Percentiles rank a stretch among this genome's conserved stretches.
phyloP scores from a whole-genome alignment of 306 rosid genomes.

The Myrica gale region DNA sequence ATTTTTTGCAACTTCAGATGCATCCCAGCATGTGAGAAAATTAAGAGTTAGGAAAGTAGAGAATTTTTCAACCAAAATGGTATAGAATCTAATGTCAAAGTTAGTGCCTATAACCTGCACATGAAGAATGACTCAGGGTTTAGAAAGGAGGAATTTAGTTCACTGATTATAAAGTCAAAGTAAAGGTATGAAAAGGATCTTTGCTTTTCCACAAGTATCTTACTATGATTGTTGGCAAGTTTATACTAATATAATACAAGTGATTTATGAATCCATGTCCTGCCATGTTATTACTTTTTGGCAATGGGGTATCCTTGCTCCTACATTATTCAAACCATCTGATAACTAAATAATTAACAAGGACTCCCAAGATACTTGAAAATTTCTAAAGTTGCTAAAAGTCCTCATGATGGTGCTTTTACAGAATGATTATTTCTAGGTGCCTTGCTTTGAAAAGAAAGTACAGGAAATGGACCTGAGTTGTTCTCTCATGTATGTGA shows the following conservation, averaged over 20 bases:
- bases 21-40: background rate
- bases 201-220: background rate
- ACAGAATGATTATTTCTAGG: background rate
- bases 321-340: background rate
- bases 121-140: background rate
- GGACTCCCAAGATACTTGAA: background rate
- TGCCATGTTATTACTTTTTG: background rate
- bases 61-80: background rate
- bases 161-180: background rate
- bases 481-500: background rate
- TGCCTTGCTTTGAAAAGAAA: background rate
- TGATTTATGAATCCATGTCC: background rate
- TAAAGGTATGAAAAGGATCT: background rate
- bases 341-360: background rate
- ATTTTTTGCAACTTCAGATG: background rate
- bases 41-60: background rate
- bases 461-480: background rate
- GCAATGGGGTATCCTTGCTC: background rate
- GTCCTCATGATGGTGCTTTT: background rate
- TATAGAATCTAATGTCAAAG: background rate
- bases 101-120: background rate
- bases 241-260: background rate
- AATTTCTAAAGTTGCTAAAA: background rate
- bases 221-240: too few species aligned
- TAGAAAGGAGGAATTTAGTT: background rate